Evolutionary conservation across 805 yeast species (phyloP).

Genomic region (Wickerhamia fluorescens): DNA sequence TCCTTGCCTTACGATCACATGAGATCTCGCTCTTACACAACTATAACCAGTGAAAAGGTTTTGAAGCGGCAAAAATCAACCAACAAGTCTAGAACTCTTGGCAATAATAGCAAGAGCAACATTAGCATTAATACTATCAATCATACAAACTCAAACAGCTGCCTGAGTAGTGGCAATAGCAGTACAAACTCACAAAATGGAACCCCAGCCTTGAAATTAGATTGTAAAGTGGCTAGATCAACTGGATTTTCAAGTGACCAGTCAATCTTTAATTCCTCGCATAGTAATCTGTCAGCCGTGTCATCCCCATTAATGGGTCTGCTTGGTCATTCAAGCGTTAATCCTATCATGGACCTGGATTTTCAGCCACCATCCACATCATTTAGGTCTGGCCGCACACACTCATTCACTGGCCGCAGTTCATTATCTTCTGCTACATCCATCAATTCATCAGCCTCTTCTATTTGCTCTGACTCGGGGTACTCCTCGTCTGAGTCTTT

Average conservation of each 20-base stretch:
- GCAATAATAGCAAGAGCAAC: no score
- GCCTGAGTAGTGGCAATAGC: no score
- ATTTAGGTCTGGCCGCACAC: constrained; percentile 12
- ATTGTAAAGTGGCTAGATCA: constrained; percentile 13
- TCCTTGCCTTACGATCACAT: no score
- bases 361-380: constrained; percentile 24
- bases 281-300: constrained; percentile 6
- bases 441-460: constrained; percentile 24
- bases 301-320: constrained; percentile 3
- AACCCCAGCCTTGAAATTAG: constrained; percentile 6
- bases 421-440: constrained; percentile 18
- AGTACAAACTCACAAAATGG: no score
- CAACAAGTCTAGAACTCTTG: constrained; percentile 7
- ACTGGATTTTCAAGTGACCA: constrained; percentile 20
- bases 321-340: constrained; percentile 1
- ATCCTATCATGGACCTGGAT: constrained; percentile 9
- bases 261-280: constrained; percentile 10
- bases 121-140: no score
- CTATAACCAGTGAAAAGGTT: constrained; percentile 22
- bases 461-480: constrained; percentile 19
- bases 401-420: constrained; percentile 11
- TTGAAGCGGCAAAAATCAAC: constrained; percentile 25
- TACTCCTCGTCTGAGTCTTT: constrained; percentile 25
- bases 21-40: constrained; percentile 24
- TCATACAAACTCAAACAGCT: constrained; percentile 4